phyloP scores from a whole-genome alignment of 306 rosid species.

The Cercis canadensis region DNA sequence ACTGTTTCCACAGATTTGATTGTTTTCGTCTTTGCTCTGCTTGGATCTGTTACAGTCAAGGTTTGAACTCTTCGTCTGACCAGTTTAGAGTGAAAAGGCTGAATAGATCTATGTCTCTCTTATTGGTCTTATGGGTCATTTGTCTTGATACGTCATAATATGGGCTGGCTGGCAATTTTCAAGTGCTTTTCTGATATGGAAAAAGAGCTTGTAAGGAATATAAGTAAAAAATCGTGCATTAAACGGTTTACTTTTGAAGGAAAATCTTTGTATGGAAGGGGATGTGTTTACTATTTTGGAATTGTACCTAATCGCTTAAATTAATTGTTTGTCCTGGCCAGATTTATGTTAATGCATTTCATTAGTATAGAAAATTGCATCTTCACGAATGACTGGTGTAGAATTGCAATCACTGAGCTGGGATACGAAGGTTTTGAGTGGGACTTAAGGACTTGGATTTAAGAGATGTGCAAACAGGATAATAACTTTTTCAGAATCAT shows the following conservation, averaged over 20 bases:
- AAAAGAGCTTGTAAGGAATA: background rate
- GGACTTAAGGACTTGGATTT: too few species aligned
- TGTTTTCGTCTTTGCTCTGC: constrained; percentile 17
- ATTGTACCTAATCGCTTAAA: too few species aligned
- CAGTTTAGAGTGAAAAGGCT: background rate
- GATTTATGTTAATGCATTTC: too few species aligned
- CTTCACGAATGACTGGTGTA: too few species aligned
- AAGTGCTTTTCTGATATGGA: background rate
- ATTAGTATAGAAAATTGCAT: too few species aligned
- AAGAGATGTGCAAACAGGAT: too few species aligned
- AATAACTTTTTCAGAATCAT: too few species aligned
- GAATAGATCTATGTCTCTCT: constrained; percentile 40
- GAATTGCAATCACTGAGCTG: too few species aligned
- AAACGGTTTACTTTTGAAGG: background rate
- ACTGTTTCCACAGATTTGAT: constrained; percentile 10
- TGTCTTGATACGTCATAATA: background rate
- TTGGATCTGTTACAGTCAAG: constrained; percentile 45
- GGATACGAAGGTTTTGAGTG: too few species aligned
- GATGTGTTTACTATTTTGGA: too few species aligned
- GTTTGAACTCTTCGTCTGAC: constrained; percentile 21
- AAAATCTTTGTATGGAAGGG: too few species aligned
- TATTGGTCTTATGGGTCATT: background rate
- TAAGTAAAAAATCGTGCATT: background rate
- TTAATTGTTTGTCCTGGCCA: too few species aligned
- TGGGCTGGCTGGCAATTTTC: constrained; percentile 2